Evolutionary conservation across 2,329 filamentous ascomycete species (phyloP), one percentile per base, ranked within the genome.

Genomic region (Apiospora sp.): DNA sequence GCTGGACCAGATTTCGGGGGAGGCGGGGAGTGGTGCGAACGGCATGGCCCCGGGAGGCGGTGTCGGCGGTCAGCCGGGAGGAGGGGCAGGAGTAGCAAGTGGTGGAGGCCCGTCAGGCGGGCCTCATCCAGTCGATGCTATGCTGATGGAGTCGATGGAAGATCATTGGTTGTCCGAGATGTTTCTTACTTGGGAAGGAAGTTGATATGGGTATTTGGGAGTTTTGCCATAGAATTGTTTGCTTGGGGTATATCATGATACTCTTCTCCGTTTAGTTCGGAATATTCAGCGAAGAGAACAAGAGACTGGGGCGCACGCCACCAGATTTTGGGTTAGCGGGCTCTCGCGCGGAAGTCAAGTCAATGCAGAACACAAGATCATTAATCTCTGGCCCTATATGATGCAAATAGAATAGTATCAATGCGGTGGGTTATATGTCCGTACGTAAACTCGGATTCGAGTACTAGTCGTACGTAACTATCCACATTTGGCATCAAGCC

Each of bases 91-190:
- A 48, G 44, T 22, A 14, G 58, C 30, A 22, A n/a, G 49, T 13
- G 49, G 30, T 13, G 58, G 58, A 41, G 58, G 34, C 1, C 34
- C 19, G 58, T 22, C 19, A 12, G 8, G 19, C 30, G 54, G 54
- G 54, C 34, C 41, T 8, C 58, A 64, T 4, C 19, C 58, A 44
- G 43, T 22, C 34, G 71, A 74, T 22, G 41, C 68, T 27, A 67
- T 70, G 37, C 7, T 68, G 41, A 71, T 64, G 67, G 73, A 74
- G 46, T 74, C 72, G 16, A 41, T 51, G 41, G 73, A 73, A 12
- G 73, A 74, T 13, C 44, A 70, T 19, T 74, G 73, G 73, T 34
- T 73, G 46, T 64, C 69, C 6, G 71, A 73, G 44, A 70, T 74
- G 24, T 73, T 74, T 43, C 27, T 68, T 12, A 71, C 69, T 10